Evolutionary conservation across 768 basidiomycete genomes (phyloP).

Genomic region (Dioszegia crocea): DNA sequence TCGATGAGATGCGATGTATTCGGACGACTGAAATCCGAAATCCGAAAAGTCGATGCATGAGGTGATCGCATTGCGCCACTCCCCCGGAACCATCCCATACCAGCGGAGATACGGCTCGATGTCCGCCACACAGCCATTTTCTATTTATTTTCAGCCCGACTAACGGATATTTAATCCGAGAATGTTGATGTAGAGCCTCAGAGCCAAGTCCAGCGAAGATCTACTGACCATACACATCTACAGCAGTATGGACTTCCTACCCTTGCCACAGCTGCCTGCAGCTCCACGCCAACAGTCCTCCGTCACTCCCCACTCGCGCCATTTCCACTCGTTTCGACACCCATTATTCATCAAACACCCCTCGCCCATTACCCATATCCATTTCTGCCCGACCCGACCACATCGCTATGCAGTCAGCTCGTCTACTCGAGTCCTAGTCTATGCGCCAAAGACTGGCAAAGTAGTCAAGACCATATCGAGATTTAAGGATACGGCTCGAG

Average conservation of each 20-base stretch:
- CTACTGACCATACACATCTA: not conserved
- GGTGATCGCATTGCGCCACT: too few species aligned
- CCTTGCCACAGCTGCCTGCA: conserved; percentile 37
- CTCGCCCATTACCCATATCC: conserved; percentile 87
- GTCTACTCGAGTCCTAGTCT: conserved; percentile 87
- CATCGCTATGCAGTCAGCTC: conserved; percentile 95
- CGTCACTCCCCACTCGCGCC: conserved; percentile 44
- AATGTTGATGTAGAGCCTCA: not conserved
- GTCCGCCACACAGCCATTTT: not conserved
- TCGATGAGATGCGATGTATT: not conserved
- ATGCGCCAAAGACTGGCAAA: conserved; percentile 92
- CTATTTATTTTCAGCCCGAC: not conserved
- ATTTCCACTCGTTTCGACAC: conserved; percentile 48
- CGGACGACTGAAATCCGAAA: not conserved
- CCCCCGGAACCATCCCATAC: not conserved
- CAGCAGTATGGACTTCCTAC: conserved; percentile 44
- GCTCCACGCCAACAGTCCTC: conserved; percentile 35
- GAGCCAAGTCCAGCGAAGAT: not conserved
- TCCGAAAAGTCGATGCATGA: too few species aligned
- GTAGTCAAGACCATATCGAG: conserved; percentile 92
- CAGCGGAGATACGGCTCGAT: not conserved
- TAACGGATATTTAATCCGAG: not conserved
- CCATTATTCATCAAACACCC: conserved; percentile 89
- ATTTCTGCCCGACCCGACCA: conserved; percentile 80
- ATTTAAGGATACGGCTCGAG: conserved; percentile 92